Conservation (phyloP, 495 filamentous ascomycete species). For the Stereocaulon alpinum region DNA sequence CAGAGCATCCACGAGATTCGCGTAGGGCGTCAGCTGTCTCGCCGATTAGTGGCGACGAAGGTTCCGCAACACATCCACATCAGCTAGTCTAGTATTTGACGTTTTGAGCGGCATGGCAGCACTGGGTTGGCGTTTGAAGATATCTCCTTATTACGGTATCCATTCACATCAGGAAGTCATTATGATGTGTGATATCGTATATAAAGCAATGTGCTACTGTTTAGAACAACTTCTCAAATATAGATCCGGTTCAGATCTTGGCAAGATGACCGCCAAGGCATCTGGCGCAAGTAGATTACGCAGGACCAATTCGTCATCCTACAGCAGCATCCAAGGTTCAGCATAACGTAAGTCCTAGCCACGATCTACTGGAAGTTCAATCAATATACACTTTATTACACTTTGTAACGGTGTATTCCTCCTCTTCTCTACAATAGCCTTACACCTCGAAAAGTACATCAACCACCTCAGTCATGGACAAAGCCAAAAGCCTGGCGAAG, state of each 20-base stretch:
- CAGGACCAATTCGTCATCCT: neutral
- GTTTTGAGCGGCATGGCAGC: too few species aligned
- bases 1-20: neutral
- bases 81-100: constrained; percentile 9
- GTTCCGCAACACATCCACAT: constrained; percentile 15
- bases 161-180: neutral
- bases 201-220: neutral
- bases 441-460: neutral
- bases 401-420: neutral
- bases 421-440: neutral
- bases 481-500: constrained; percentile 41
- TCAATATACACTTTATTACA: neutral
- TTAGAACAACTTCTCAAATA: neutral
- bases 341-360: neutral
- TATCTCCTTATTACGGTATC: constrained; percentile 3
- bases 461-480: constrained; percentile 33
- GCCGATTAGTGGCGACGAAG: constrained; percentile 5
- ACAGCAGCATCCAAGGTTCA: neutral
- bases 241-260: neutral
- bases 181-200: neutral
- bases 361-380: neutral
- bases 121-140: neutral
- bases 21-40: constrained; percentile 9
- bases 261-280: neutral
- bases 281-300: neutral